phyloP scores from a whole-genome alignment of 2,329 filamentous ascomycete species.

The Botrytis pseudocinerea region DNA sequence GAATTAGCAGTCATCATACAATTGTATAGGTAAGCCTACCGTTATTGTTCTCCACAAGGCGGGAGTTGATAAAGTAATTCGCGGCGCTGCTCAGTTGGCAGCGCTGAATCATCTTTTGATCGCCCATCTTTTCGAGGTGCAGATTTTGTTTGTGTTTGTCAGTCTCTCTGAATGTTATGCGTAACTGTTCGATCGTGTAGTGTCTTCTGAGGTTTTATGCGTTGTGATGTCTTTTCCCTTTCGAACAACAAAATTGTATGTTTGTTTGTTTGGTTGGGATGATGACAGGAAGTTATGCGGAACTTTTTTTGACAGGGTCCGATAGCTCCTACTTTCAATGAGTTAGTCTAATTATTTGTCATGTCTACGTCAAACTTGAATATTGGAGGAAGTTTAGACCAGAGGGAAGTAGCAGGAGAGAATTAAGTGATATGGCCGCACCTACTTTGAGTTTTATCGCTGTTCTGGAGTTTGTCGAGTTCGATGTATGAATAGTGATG shows the following conservation, averaged over 20 bases:
- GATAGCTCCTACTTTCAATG: background rate
- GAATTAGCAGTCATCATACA: background rate
- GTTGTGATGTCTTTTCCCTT: background rate
- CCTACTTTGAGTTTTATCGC: background rate
- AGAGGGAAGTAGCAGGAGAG: background rate
- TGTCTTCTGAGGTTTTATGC: background rate
- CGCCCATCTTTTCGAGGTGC: background rate
- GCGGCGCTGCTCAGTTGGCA: background rate
- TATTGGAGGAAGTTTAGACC: background rate
- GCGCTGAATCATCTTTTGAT: background rate
- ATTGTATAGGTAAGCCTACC: background rate
- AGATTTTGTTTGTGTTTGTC: background rate
- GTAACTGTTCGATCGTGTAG: no score
- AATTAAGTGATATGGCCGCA: background rate
- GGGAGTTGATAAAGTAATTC: background rate
- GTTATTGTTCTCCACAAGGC: accelerated
- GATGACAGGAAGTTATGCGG: background rate
- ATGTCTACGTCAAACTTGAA: background rate
- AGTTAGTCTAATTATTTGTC: background rate
- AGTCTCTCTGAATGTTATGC: background rate
- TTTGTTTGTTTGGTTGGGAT: background rate
- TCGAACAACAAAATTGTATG: no score
- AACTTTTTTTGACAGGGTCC: background rate
- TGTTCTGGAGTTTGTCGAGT: no score
- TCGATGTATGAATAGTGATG: background rate